Base-by-base conservation (phyloP, 2,329 filamentous ascomycete genomes). In the Colletotrichum sp. region DNA sequence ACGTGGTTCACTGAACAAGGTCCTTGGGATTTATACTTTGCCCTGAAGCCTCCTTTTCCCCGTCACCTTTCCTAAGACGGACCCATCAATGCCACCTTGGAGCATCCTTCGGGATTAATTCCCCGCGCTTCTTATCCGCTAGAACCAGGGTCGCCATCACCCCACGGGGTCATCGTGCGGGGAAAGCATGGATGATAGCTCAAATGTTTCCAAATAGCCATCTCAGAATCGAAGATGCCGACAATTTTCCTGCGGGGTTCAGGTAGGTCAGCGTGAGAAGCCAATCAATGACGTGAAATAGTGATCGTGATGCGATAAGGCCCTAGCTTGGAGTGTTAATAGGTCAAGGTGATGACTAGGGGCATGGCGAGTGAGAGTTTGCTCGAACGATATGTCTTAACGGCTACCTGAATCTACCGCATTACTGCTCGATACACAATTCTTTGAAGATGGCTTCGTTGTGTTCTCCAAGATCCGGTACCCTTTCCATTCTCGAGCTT, bases 391-490 rank as follows among this genome's bases (percentile, higher is more conserved):
- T n/a, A 21, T 49, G 44, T 49, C 44, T 49, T 49, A 21, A 21
- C n/a, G 44, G n/a, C 44, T 49, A 49, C 26, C 8, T 28, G 8
- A 8, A 26, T 62, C 18, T 32, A 15, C 8, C n/a, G 12, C 18
- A 36, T 69, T 12, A 73, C 26, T 55, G 26, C 13, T 71, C 44
- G 4, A 75, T 15, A 5, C 68, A 63, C 44, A 77, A 32, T 28
- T 77, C 75, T 30, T 30, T 65, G 13, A 76, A 68, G 9, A 77
- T 77, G 9, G 72, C 52, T 2, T 60, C 68, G 7, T 75, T 76
- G 18, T 77, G 75, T 34, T 77, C 75, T 18, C 75, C 75, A 1
- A 76, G 57, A 2, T 59, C 72, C 13, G 75, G 75, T 3, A 77
- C 72, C 9, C n/a, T 75, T 4, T 39, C 74, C 71, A 76, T 76